Evolutionary conservation across 2,329 filamentous ascomycete genomes (phyloP).

Genomic region (Leptographium lundbergii): DNA sequence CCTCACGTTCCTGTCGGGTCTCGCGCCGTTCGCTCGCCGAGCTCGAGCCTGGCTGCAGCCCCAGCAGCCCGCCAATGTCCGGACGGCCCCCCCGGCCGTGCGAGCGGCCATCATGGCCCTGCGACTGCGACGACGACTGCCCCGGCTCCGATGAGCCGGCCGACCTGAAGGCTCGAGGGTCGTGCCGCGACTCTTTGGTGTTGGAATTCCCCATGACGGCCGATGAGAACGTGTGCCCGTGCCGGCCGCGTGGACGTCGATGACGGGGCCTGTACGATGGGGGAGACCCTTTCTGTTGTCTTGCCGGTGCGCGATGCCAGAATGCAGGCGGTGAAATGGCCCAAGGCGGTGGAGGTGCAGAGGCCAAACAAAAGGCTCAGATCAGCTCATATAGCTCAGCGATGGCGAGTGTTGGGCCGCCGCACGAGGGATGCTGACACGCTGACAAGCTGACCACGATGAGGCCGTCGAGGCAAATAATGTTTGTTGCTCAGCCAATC

Average conservation of each 20-base stretch:
- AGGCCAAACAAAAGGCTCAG: neutral
- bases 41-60: conserved; percentile 24
- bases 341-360: neutral
- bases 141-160: conserved; percentile 9
- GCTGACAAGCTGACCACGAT: neutral
- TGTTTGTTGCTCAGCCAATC: neutral
- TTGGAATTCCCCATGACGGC: conserved; percentile 22
- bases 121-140: conserved; percentile 12
- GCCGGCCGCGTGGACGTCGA: neutral
- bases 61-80: conserved; percentile 34
- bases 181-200: conserved; percentile 21
- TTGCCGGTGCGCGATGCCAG: neutral
- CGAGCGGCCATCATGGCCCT: conserved; percentile 12
- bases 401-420: neutral
- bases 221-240: neutral
- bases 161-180: conserved; percentile 14
- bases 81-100: conserved; percentile 25
- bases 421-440: neutral
- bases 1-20: conserved; percentile 84
- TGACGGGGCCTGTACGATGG: neutral
- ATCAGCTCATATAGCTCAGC: neutral
- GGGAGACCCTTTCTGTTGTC: neutral
- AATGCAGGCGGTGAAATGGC: neutral
- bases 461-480: neutral
- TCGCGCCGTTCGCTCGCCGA: conserved; percentile 52